These are phyloP conservation scores for Leishmania lainsoni DNA, from an alignment of 208 protist species.

Conservation along the genomic window DNA sequence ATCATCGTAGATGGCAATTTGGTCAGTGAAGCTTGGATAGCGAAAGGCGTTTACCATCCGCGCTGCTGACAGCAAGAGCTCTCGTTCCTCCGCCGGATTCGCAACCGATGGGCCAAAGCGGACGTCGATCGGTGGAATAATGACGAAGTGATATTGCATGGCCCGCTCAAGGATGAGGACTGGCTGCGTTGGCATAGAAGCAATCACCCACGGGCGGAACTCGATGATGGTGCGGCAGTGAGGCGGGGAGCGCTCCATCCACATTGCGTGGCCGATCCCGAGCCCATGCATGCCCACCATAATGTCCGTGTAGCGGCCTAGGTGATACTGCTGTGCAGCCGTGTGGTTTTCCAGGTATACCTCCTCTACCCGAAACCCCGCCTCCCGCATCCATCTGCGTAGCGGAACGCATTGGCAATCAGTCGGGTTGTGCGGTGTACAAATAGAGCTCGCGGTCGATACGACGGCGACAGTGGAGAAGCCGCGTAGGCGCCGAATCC, in stretches of 20 bases:
- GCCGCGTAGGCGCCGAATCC: neutral
- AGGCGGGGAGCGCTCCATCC: conserved; percentile 48
- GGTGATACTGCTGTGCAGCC: conserved; percentile 48
- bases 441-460: conserved; percentile 42
- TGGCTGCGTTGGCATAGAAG: conserved; percentile 28
- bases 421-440: conserved; percentile 38
- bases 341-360: conserved; percentile 37
- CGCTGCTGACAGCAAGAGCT: conserved; percentile 23
- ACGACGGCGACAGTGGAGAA: neutral
- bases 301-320: conserved; percentile 53
- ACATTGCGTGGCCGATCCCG: conserved; percentile 51
- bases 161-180: conserved; percentile 14
- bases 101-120: conserved; percentile 25
- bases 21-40: conserved; percentile 34
- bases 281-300: conserved; percentile 64
- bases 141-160: conserved; percentile 34
- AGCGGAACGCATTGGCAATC: conserved; percentile 32
- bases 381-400: conserved; percentile 33
- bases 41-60: conserved; percentile 25
- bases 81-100: conserved; percentile 28
- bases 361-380: conserved; percentile 54
- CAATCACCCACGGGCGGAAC: conserved; percentile 50
- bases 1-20: conserved; percentile 37
- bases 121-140: conserved; percentile 35
- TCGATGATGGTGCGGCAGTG: conserved; percentile 48